Base-by-base conservation (phyloP, 768 basidiomycete genomes). In the Coprinopsis marcescibilis region DNA sequence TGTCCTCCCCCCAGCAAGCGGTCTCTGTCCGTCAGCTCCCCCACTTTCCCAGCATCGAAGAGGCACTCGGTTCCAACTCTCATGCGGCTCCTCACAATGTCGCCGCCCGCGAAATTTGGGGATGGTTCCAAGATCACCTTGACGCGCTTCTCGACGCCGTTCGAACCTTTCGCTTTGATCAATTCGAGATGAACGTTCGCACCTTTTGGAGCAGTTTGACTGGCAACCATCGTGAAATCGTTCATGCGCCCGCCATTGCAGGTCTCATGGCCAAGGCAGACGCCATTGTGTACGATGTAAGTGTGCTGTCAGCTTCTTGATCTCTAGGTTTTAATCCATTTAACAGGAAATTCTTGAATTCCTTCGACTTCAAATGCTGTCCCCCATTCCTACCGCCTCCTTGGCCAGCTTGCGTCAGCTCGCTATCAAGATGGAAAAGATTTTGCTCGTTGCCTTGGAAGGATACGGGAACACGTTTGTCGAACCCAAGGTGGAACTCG, bases 381-480 rank as follows among this genome's bases (percentile, higher is more conserved):
- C 84, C 6, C 78, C 85, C 13, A 81, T 93, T 36, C 69, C 85
- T 1, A 66, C 85, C 1, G 56, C 78, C 34, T 80, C 87, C 2
- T 63, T 92, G 40, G 76, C 76, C 11, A 85, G 76, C 57, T 71
- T 93, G 46, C 82, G 88, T 29, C 83, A 86, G 59, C 71, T 93
- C 45, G 89, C 91, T 11, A 78, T 87, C 58, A 90, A 91, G 69
- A 90, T 93, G 88, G 90, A 93, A 60, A 90, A 89, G 64, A 85
- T 91, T 39, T 70, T 92, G 15, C 70, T 92, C 35, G 72, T 84
- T 40, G 86, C 91, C 13, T 70, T 93, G 24, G 87, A 89, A 48
- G 77, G 76, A 50, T 93, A 91, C 50, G 87, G 86, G 14, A 85
- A 87, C 57, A 90, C 89, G 13, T 92, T 93, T 64, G 85, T 91